Base-by-base conservation (phyloP, 345 rosid genomes). In the Citrus unshiu region DNA sequence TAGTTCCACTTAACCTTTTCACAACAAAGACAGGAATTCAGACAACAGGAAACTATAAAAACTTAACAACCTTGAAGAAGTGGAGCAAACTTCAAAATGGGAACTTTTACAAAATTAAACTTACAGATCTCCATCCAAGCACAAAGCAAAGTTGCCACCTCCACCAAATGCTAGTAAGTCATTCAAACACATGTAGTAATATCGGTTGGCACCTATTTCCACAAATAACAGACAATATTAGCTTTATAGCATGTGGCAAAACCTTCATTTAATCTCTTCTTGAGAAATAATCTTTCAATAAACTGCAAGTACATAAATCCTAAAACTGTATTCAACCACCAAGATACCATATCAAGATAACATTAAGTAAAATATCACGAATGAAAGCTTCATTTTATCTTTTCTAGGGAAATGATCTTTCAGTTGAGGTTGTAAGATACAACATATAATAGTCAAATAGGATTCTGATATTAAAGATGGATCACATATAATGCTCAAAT, bases 161-260 rank as follows among this genome's bases (percentile, higher is more conserved):
- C 99, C 99, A 56, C 98, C 99, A 58, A 93, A 81, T 13, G 97
- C 99, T 77, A 95, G 85, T 43, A 93, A 84, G 82, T 95, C 98
- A 80, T 88, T 91, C 91, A 92, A 66, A 81, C 99, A 95, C 86
- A 93, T 86, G 82, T 75, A 90, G 75, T 91, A 95, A 83, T 92
- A 95, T 64, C 97, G 89, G 84, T 95, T 95, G 80, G 93, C 97
- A 89, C 99, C 99, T 95, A 77, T 82, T 63, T 71, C 77, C 59
- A 81, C 51, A 22, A 35, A 71, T 18, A 51, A 68, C 30, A 27
- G n/a, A 57, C 9, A 68, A 64, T 10, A 82, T 74, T 70, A 83
- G 77, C 30, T 65, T 57, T 70, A 61, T 40, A 72, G 58, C 51
- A 74, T 12, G 64, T 34, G 68, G 27, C 32, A 70, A 68, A 58